A percentile compares a stretch with the other conserved stretches of the same genome.
phyloP scores from a whole-genome alignment of 192 early-diverging fungal genomes.

The Podila verticillata region DNA sequence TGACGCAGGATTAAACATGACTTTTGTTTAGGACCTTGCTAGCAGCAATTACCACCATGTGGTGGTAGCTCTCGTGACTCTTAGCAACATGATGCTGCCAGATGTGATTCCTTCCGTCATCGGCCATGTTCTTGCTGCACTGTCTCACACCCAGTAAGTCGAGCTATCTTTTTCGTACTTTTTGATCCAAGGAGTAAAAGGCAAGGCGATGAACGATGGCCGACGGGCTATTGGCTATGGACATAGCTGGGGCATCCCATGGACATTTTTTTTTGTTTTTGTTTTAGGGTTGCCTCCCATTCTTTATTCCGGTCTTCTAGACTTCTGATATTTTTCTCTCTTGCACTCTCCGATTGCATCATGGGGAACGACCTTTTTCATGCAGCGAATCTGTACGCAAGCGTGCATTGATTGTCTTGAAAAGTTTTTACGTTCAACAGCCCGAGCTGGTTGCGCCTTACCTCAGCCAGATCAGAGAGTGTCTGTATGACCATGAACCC shows the following conservation, averaged over 20 bases:
- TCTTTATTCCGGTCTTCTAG: background rate
- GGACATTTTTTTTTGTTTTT: no score
- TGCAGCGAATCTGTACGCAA: slow-evolving; percentile 62
- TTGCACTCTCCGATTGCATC: background rate
- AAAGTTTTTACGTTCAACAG: slow-evolving; percentile 50
- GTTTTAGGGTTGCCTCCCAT: background rate
- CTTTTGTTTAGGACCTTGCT: slow-evolving; percentile 56
- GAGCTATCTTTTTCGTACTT: background rate
- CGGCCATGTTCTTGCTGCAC: slow-evolving; percentile 45
- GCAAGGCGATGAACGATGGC: no score
- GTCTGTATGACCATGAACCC: slow-evolving; percentile 56
- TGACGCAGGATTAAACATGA: background rate
- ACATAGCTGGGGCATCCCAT: no score
- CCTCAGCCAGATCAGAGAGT: slow-evolving; percentile 47
- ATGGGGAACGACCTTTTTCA: background rate
- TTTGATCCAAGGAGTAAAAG: background rate
- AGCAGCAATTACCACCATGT: slow-evolving; percentile 60
- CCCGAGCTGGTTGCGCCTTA: slow-evolving; percentile 43
- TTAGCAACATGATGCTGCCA: slow-evolving; percentile 57
- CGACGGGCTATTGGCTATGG: no score
- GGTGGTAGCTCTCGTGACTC: slow-evolving; percentile 57
- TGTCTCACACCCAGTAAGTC: slow-evolving; percentile 58
- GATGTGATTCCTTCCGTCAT: slow-evolving; percentile 56
- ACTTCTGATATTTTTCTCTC: background rate
- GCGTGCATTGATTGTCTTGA: slow-evolving; percentile 57